phyloP scores from a whole-genome alignment of 2,329 filamentous ascomycete species.

The Diaporthe sp. region DNA sequence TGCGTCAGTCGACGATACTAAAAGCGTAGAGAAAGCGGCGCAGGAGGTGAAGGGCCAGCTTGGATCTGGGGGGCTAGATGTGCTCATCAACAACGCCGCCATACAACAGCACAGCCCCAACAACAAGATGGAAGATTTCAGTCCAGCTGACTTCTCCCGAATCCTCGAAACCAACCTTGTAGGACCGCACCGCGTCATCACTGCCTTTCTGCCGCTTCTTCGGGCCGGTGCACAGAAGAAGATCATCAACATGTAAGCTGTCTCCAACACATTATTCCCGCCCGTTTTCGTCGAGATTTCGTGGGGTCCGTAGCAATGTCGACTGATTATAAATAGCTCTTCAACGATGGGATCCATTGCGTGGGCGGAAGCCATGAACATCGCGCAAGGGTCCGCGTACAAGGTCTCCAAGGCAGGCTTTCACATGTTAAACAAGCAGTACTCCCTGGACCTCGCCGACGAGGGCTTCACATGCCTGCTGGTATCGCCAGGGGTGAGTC shows the following conservation, averaged over 20 bases:
- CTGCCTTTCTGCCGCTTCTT: neutral
- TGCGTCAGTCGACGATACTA: constrained; percentile 5
- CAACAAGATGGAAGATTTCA: constrained; percentile 12
- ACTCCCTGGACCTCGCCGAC: neutral
- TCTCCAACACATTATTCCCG: too few species aligned
- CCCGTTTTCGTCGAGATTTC: neutral
- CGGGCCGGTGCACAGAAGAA: neutral
- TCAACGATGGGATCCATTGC: constrained; percentile 17
- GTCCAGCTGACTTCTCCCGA: neutral
- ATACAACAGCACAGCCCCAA: constrained; percentile 8
- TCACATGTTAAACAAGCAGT: neutral
- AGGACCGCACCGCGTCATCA: neutral
- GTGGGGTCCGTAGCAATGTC: too few species aligned
- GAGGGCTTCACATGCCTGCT: neutral
- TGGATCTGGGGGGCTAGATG: neutral
- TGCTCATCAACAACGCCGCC: constrained; percentile 18
- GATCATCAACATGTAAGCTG: neutral
- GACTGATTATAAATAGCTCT: neutral
- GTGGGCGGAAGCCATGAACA: constrained; percentile 12
- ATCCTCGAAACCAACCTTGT: constrained; percentile 18
- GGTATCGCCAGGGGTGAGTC: neutral
- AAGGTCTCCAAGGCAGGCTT: constrained; percentile 4
- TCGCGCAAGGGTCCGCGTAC: neutral
- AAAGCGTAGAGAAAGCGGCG: neutral
- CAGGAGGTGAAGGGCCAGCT: constrained; percentile 1